Conservation (phyloP, 306 rosid genomes). For the Dicorynia guianensis region DNA sequence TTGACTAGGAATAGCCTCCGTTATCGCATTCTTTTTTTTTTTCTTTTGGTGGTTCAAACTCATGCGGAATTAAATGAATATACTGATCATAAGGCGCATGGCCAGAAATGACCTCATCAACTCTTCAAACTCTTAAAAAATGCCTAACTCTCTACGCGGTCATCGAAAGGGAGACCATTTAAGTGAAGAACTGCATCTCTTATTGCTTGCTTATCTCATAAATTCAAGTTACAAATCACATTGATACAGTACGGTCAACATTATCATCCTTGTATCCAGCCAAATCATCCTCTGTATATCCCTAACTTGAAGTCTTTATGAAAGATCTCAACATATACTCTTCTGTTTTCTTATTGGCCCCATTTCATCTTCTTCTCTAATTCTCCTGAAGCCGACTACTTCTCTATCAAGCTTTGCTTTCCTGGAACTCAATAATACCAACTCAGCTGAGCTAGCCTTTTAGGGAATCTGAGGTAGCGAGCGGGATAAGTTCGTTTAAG, state of each 20-base stretch:
- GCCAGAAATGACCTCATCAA: neutral
- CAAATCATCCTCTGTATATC: slow-evolving; percentile 48
- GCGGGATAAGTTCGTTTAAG: too few species aligned
- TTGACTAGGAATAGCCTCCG: neutral
- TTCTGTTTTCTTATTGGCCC: slow-evolving; percentile 45
- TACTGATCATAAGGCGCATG: neutral
- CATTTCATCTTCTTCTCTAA: slow-evolving; percentile 65
- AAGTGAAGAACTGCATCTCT: neutral
- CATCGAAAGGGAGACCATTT: neutral
- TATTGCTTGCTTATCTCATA: neutral
- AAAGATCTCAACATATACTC: slow-evolving; percentile 53
- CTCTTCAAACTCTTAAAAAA: neutral
- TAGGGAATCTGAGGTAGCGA: slow-evolving; percentile 69
- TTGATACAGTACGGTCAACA: slow-evolving; percentile 39
- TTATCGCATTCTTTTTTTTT: neutral
- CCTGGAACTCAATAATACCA: slow-evolving; percentile 77
- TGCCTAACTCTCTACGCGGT: neutral
- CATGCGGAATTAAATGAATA: neutral
- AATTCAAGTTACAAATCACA: neutral
- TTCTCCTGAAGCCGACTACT: slow-evolving; percentile 65
- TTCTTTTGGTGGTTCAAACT: neutral
- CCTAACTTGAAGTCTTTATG: slow-evolving; percentile 43
- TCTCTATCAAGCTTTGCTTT: slow-evolving; percentile 73
- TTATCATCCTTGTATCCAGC: slow-evolving; percentile 50
- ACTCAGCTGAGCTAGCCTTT: slow-evolving; percentile 63